Base-by-base conservation (phyloP, 331 rosid species). In the Saraca asoca region DNA sequence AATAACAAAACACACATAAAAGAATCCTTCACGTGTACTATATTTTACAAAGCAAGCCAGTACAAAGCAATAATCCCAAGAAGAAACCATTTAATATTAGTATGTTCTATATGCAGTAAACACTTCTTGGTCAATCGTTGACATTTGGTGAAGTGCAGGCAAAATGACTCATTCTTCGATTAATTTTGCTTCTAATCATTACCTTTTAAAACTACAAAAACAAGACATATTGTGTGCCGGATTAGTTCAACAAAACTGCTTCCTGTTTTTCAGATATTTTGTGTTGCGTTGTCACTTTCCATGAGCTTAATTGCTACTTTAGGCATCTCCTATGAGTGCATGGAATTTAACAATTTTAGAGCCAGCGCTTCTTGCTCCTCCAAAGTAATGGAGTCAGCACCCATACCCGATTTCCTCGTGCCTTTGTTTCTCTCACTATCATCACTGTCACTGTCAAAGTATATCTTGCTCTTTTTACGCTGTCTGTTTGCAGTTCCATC, bases 321-420 rank as follows among this genome's bases (percentile, higher is more conserved):
- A 24, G 31, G 31, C 31, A 24, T 24, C 31, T 62, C 56, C 67
- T 72, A 77, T 19, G 79, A 46, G 63, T 82, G 89, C 94, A 89
- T 78, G 63, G 97, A 83, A 62, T 59, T 77, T 54, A 94, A 58
- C 64, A 90, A 41, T 58, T 86, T 89, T 71, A 89, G 84, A 77
- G 99, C 97, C 72, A 90, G 51, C 16, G 89, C 90, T 71, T 88
- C 96, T 82, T 88, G 97, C 63, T 84, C 87, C 56, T 54, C 85
- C 73, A 88, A 69, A 46, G 87, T 71, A 43, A 80, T 58, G n/a
- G 79, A 46, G 45, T 66, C 66, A 12, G 78, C 61, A 53, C 9
- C 10, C 5, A 58, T 51, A 20, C 64, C 78, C 16, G 52, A 60
- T 46, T 71, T 58, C 7, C 62, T 44, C 11, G 61, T 62, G 51